Percentiles rank a stretch among this genome's conserved stretches.
Evolutionary conservation across 177 flowering plant genomes (phyloP).

Genomic region (Tripterygium wilfordii): DNA sequence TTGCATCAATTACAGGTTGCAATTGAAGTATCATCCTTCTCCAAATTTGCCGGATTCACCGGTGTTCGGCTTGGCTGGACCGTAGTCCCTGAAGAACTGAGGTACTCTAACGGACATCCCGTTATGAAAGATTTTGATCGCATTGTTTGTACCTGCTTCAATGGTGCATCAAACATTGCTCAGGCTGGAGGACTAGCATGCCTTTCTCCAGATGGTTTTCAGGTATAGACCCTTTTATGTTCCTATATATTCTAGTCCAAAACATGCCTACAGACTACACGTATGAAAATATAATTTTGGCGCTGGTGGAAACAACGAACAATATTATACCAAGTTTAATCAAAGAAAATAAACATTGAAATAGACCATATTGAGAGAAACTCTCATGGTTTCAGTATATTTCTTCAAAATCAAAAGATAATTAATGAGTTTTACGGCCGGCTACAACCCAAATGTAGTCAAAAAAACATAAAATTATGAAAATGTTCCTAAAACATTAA

Average conservation of each 20-base stretch:
- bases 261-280: no score
- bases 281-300: no score
- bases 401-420: no score
- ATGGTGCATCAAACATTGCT: constrained; percentile 78
- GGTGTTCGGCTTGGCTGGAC: constrained; percentile 98
- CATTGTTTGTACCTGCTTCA: constrained; percentile 76
- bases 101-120: constrained; percentile 64
- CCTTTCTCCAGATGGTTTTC: constrained; percentile 63
- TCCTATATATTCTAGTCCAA: background rate
- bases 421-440: no score
- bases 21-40: constrained; percentile 82
- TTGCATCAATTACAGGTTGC: constrained; percentile 94
- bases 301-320: no score
- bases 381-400: no score
- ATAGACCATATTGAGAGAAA: no score
- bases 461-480: no score
- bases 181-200: constrained; percentile 94
- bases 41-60: constrained; percentile 89
- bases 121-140: constrained; percentile 70
- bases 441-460: no score
- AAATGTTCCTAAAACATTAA: no score
- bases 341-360: no score
- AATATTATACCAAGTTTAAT: no score
- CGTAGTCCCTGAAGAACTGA: constrained; percentile 71
- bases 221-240: constrained; percentile 24